Evolutionary conservation across 208 protist species (phyloP), one percentile per base, ranked within the genome.

Genomic region (Vickermania spadyakhi): DNA sequence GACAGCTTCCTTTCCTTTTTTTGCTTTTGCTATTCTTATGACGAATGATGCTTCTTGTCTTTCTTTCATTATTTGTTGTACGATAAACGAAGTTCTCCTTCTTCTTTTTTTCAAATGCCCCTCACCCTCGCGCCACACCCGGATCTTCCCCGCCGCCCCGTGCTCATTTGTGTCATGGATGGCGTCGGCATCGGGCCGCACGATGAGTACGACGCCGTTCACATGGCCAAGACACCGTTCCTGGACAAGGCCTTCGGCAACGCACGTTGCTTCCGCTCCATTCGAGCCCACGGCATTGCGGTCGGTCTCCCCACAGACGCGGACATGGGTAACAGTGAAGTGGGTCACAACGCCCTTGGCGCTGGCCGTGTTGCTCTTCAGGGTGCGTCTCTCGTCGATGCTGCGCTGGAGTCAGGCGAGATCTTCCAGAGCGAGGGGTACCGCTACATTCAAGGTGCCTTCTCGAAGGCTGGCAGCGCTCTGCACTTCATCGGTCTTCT

Each of bases 321-420:
- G 1, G 95, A 98, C 62, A 98, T 98, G 93, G 95, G 95, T 36
- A 98, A 98, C 82, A 96, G 86, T 61, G 93, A 98, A 70, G 96
- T 98, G 4, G 96, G 96, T 28, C 96, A 98, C 79, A 98, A 98
- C 71, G 91, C 93, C 2, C 86, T 98, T 60, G 96, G 96, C 45
- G 79, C 89, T 1, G 96, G 96, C 42, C 86, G 93, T 49, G 86
- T 98, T 13, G 81, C 85, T 14, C 68, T 94, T 54, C 94, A 98
- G 71, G 96, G 96, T 51, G 89, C 96, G 28, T 97, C 94, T 22
- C 85, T 98, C 23, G 93, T 98, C n/a, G 93, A 97, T 56, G 79
- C 94, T 26, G 81, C 91, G 30, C 62, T 98, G 26, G 68, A 69
- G 36, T 85, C 23, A 52, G 89, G 91, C 26, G 74, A 75, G 13